phyloP scores from a whole-genome alignment of 768 basidiomycete species.

The Rhodotorula paludigena region DNA sequence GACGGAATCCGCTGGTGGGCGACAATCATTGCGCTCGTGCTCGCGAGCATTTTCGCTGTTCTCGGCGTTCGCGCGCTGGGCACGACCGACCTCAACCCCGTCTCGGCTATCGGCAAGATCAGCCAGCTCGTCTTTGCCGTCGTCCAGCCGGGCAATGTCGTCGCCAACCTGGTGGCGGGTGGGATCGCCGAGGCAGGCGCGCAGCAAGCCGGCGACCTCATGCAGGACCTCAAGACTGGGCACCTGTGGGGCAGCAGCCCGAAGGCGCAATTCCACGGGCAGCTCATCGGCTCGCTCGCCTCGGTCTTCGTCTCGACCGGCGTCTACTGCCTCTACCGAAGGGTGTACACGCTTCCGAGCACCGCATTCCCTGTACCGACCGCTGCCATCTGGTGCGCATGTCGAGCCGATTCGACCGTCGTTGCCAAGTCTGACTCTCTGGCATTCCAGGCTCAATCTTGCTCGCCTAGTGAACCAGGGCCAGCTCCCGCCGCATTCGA shows the following conservation, averaged over 20 bases:
- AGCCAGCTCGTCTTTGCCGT: slow-evolving; percentile 91
- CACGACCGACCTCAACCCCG: slow-evolving; percentile 77
- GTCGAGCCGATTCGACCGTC: background rate
- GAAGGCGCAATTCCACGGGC: slow-evolving; percentile 83
- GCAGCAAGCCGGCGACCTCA: slow-evolving; percentile 91
- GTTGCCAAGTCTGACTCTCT: too few relatives aligned
- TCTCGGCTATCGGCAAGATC: slow-evolving; percentile 88
- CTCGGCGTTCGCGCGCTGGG: slow-evolving; percentile 90
- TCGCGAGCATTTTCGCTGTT: slow-evolving; percentile 78
- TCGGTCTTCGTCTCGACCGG: slow-evolving; percentile 84
- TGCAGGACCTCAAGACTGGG: slow-evolving; percentile 98
- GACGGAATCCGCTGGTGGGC: slow-evolving; percentile 96
- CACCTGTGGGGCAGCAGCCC: slow-evolving; percentile 88
- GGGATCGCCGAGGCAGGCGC: slow-evolving; percentile 96
- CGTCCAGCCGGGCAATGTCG: slow-evolving; percentile 65
- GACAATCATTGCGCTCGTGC: slow-evolving; percentile 71
- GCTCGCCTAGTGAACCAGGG: slow-evolving; percentile 57
- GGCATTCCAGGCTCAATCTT: slow-evolving; percentile 52
- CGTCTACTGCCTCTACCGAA: slow-evolving; percentile 79
- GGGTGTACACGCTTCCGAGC: slow-evolving; percentile 81
- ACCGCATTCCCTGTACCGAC: slow-evolving; percentile 95
- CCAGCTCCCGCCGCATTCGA: slow-evolving; percentile 68
- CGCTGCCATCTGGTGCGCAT: slow-evolving; percentile 75
- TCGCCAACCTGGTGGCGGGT: slow-evolving; percentile 96
- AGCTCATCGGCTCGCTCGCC: slow-evolving; percentile 80